A percentile compares a stretch with the other conserved stretches of the same genome.
Evolutionary conservation across 129 eudicot species (phyloP).

Genomic region (Arctium lappa): DNA sequence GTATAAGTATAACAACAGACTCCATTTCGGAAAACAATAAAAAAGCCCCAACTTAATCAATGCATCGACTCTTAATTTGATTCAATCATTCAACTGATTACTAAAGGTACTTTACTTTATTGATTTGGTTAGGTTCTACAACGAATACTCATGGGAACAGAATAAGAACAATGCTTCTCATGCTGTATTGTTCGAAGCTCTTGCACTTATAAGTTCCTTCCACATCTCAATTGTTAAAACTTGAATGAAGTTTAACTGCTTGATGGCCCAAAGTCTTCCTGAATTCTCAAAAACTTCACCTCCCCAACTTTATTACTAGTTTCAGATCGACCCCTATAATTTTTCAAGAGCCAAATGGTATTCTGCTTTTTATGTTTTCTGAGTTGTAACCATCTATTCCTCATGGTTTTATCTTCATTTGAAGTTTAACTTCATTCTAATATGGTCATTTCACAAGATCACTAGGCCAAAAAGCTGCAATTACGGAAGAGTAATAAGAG

Average conservation of each 20-base stretch:
- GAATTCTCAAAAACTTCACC: background rate
- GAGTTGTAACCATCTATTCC: background rate
- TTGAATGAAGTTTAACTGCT: background rate
- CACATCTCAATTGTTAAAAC: background rate
- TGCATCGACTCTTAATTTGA: too few relatives aligned
- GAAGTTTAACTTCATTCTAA: slow-evolving; percentile 6
- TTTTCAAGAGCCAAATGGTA: background rate
- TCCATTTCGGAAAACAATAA: too few relatives aligned
- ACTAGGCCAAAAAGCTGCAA: slow-evolving; percentile 30
- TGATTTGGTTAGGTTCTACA: slow-evolving; percentile 65
- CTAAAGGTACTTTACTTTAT: too few relatives aligned
- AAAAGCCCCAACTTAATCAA: too few relatives aligned
- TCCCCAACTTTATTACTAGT: background rate
- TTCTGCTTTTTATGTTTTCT: background rate
- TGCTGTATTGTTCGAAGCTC: slow-evolving; percentile 97
- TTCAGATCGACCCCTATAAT: background rate
- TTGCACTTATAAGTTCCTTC: slow-evolving; percentile 79
- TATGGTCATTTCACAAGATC: slow-evolving; percentile 2
- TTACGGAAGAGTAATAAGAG: slow-evolving; percentile 29
- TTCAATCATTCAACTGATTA: too few relatives aligned
- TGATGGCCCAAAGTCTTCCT: background rate
- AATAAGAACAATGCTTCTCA: slow-evolving; percentile 99
- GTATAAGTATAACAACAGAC: too few relatives aligned
- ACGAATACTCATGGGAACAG: slow-evolving; percentile 95
- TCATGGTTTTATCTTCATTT: background rate